Evolutionary conservation across 805 yeast species (phyloP), one percentile per base, ranked within the genome.

Genomic region (Metschnikowia peoriensis): DNA sequence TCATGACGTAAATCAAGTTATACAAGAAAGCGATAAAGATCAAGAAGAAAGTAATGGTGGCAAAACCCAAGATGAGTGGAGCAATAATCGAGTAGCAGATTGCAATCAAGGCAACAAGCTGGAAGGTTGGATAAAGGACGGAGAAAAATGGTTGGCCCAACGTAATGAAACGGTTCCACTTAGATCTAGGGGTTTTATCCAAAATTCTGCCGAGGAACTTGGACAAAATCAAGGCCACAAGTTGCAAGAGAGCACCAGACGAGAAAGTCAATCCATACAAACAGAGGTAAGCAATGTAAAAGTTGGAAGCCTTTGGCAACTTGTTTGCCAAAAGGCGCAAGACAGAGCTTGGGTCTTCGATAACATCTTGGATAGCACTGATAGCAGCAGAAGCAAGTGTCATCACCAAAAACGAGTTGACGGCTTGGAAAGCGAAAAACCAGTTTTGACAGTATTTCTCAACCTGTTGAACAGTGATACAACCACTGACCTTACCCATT

Each of bases 151-250:
- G 88, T 41, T 80, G 76, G 11, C 83, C 78, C 60, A 93, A 74
- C 1, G 75, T 77, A 66, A 82, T 82, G 66, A 70, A 81, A 64
- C 97, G 83, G 54, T 69, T 81, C 97, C 97, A 93, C 74, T 86
- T 88, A 71, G 89, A 85, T 72, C 98, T 84, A 55, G 98, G 98
- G 6, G 98, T 90, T 49, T 80, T 78, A 67, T 91, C 97, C 55
- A 94, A 78, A 22, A 90, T 54, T 57, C 74, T 75, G 32, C 94
- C 89, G 53, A 92, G 74, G 38, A 86, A 72, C 65, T 87, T 84
- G 48, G 88, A 84, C 57, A 92, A 74, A 49, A 88, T 77, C 62
- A 94, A 75, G 2, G 84, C 81, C 40, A 85, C 91, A 50, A 89
- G 68, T 71, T 90, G 97, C 53, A 89, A 78, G 48, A 94, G 69